phyloP scores from a whole-genome alignment of 805 yeast genomes.

The Kodamaea hsintzibuensis region DNA sequence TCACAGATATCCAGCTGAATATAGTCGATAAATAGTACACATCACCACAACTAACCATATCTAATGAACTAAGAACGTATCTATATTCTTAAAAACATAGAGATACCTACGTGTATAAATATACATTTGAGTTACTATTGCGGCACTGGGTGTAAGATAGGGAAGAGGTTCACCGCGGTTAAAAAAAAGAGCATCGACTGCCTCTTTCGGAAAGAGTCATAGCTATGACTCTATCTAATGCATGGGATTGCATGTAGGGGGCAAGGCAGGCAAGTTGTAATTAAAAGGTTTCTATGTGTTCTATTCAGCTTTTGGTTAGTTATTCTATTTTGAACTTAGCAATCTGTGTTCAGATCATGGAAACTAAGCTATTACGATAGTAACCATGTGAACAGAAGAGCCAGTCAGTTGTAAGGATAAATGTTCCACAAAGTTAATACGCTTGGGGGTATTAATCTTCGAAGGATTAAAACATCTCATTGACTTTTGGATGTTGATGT shows the following conservation, averaged over 20 bases:
- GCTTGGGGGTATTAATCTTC: neutral
- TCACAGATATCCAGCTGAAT: conserved; percentile 38
- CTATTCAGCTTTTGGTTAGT: no score
- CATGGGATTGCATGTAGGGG: neutral
- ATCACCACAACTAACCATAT: conserved; percentile 6
- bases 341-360: neutral
- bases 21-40: conserved; percentile 13
- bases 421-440: neutral
- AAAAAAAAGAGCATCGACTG: no score
- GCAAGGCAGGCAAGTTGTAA: no score
- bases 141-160: neutral
- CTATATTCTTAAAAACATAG: neutral
- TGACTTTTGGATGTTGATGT: neutral
- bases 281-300: no score
- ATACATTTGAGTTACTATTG: neutral
- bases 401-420: neutral
- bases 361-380: neutral
- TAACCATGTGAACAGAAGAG: neutral
- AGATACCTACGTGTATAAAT: neutral
- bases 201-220: neutral
- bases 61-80: neutral
- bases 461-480: neutral
- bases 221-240: neutral
- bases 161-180: neutral
- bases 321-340: neutral